Percentiles rank a stretch among this genome's conserved stretches.
phyloP scores from a whole-genome alignment of 2,329 filamentous ascomycete species.

The Penicillium sp. region DNA sequence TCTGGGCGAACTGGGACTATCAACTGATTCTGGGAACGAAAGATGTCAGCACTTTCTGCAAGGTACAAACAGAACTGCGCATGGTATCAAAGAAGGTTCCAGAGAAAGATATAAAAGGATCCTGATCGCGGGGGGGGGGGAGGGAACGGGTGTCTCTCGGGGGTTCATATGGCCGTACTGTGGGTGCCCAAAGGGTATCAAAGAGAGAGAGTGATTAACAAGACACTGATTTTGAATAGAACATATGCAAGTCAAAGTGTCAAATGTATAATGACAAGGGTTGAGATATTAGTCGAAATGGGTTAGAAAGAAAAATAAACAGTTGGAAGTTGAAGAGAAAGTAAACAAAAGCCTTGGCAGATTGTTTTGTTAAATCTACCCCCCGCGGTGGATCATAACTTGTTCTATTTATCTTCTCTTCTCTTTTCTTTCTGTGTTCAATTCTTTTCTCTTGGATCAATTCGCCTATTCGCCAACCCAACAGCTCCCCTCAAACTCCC shows the following conservation, averaged over 20 bases:
- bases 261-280: neutral
- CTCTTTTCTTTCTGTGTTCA: neutral
- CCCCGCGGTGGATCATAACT: constrained; percentile 26
- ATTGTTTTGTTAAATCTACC: constrained; percentile 25
- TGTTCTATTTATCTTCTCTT: constrained; percentile 3
- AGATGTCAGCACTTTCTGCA: neutral
- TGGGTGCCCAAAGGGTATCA: constrained; percentile 20
- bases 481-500: neutral
- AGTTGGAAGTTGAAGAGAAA: constrained; percentile 20
- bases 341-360: constrained; percentile 28
- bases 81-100: neutral
- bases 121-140: neutral
- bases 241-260: neutral
- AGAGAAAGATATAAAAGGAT: neutral
- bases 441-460: constrained; percentile 1
- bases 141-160: neutral
- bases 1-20: constrained; percentile 11
- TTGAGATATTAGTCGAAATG: neutral
- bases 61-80: neutral
- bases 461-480: neutral
- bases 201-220: constrained; percentile 5
- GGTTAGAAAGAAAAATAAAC: constrained; percentile 19
- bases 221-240: neutral
- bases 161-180: constrained; percentile 11
- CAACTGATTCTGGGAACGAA: neutral